Evolutionary conservation across 768 basidiomycete species (phyloP).

Genomic region (Boletus subparvulus): DNA sequence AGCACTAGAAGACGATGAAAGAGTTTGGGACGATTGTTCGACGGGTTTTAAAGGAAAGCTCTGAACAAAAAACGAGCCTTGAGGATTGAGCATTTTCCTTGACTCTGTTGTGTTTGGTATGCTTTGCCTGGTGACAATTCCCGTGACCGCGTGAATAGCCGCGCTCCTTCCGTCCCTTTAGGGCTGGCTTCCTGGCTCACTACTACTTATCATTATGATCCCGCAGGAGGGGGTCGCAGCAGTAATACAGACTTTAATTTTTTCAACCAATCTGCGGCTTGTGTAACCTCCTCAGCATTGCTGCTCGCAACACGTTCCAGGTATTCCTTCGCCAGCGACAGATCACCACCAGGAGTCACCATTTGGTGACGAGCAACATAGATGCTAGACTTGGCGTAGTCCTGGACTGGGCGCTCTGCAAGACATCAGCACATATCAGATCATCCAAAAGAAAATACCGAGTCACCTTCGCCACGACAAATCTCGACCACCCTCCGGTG

Average conservation of each 20-base stretch:
- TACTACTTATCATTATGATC: not conserved
- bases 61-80: constrained; percentile 30
- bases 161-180: constrained; percentile 22
- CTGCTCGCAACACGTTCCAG: constrained; percentile 72
- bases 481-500: constrained; percentile 80
- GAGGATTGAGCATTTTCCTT: constrained; percentile 35
- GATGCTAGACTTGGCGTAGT: constrained; percentile 82
- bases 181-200: constrained; percentile 24
- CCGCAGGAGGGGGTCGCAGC: constrained; percentile 13
- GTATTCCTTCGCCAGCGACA: constrained; percentile 70
- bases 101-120: constrained; percentile 38
- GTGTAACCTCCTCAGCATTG: constrained; percentile 79
- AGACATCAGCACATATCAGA: constrained; percentile 13
- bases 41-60: constrained; percentile 23
- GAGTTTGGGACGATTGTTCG: constrained; percentile 3
- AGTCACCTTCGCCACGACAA: constrained; percentile 47
- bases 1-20: constrained; percentile 2
- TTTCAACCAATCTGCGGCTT: constrained; percentile 72
- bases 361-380: constrained; percentile 83
- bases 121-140: constrained; percentile 36
- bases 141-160: constrained; percentile 39
- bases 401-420: constrained; percentile 63
- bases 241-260: constrained; percentile 42
- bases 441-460: constrained; percentile 6
- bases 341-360: constrained; percentile 56